Evolutionary conservation across 345 rosid species (phyloP), one percentile per base, ranked within the genome.

Genomic region (Fremontodendron californicum): DNA sequence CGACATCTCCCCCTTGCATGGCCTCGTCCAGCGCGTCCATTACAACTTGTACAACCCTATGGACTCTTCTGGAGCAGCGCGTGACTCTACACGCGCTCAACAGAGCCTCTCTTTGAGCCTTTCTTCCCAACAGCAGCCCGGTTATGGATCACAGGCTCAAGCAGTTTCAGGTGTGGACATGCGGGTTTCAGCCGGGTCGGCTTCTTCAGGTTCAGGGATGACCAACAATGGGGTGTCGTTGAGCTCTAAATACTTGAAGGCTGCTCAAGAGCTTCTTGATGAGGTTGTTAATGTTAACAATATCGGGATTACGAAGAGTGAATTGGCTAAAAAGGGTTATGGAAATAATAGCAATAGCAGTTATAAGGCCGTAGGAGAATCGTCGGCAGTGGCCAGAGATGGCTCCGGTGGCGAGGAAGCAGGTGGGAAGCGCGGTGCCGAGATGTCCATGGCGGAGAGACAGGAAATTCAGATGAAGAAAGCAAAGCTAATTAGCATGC

Each of bases 391-490:
- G 4, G 88, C 76, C 1, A 91, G 88, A 71, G 90, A 86, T 13
- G 91, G 80, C 69, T 81, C 88, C 0, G 78, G 81, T 23, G 89
- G 81, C 3, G 92, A 80, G 49, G 90, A 84, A 18, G 82, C 78
- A 1, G 77, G 79, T 48, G 90, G 87, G 39, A 95, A 89, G 79
- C 82, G 88, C 43, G 71, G 73, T 7, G 85, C 86, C 23, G 98
- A 95, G 77, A 85, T 93, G 25, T 78, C 88, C 52, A 90, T 91
- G 27, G 93, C 92, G 1, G 99, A 95, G 88, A 92, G 97, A 71
- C 99, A 95, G 81, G 99, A 93, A 74, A 89, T 93, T 89, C 99
- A 95, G 94, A 93, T 90, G 97, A 95, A 89, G 86, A 95, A 93
- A 85, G 98, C 97, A 8, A 95, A 93, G 83, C 92, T 95, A 33